Conservation (phyloP, 768 basidiomycete genomes). For the Cystofilobasidium ferigula region DNA sequence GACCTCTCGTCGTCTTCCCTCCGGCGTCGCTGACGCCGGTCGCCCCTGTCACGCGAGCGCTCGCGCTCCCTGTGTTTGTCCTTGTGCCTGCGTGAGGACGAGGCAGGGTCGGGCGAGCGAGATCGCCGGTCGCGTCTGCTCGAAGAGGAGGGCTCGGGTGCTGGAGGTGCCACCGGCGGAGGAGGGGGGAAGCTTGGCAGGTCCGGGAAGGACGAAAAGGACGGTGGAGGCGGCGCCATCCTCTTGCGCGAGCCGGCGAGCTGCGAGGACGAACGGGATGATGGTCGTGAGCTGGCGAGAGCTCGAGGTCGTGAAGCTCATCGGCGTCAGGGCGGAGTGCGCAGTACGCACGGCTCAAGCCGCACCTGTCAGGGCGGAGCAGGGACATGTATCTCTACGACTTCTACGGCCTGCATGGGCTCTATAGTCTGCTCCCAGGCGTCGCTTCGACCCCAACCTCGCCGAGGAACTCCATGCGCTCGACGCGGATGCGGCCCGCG, state of each 20-base stretch:
- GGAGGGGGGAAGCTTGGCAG: background rate
- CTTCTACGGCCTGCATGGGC: too few relatives aligned
- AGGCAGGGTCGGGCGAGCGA: constrained; percentile 10
- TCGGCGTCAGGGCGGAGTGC: too few relatives aligned
- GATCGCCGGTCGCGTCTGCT: too few relatives aligned
- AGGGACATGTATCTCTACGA: too few relatives aligned
- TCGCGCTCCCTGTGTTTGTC: background rate
- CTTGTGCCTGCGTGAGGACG: background rate
- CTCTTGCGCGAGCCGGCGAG: background rate
- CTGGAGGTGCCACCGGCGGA: constrained; percentile 8
- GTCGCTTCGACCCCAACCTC: background rate
- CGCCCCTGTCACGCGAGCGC: background rate
- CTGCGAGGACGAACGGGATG: background rate
- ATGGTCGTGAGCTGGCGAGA: background rate
- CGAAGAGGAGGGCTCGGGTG: background rate
- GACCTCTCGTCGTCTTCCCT: background rate
- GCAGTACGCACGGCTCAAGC: too few relatives aligned
- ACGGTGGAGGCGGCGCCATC: constrained; percentile 7
- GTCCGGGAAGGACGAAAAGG: constrained; percentile 19
- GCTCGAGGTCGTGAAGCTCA: too few relatives aligned
- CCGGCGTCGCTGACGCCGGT: background rate
- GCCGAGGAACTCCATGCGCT: constrained; percentile 12
- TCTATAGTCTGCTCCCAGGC: background rate
- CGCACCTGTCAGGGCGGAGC: too few relatives aligned
- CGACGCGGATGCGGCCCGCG: background rate